Evolutionary conservation across 2,329 filamentous ascomycete species (phyloP), one percentile per base, ranked within the genome.

Genomic region (Aspergillus costaricaensis): DNA sequence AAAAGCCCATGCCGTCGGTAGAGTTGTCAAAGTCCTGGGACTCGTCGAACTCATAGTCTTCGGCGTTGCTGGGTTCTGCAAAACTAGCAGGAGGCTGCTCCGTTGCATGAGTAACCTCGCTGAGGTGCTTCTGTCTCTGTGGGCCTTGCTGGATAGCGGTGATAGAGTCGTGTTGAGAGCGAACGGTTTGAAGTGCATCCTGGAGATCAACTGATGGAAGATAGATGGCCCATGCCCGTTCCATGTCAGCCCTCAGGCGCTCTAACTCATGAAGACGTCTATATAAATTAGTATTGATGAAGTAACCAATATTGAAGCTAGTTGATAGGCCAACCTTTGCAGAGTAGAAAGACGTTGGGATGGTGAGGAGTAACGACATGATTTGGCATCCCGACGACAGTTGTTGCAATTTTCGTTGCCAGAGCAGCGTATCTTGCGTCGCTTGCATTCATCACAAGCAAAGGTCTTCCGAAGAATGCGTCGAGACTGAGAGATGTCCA

Each of bases 31-130:
- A 66, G 41, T 66, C 64, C 49, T 65, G 64, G 9, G 64, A 66
- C 32, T 66, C 64, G 43, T 66, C 64, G 19, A 66, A 66, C 57
- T 66, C 64, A 41, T 65, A 66, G 52, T 65, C 64, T 30, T 66
- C 64, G 3, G 64, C 64, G 23, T 66, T 66, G 51, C 61, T 66
- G 49, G 61, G 63, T 32, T 66, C 64, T 1, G 57, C 61, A 39
- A 65, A 58, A 49, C 53, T 52, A 44, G 55, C 57, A 5, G 64
- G 63, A 7, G 59, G 59, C 52, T 66, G 64, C 17, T 66, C 64
- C 10, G 61, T 66, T 7, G 63, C 60, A 53, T 65, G 64, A 4
- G 59, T 59, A 5, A 63, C 36, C 10, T 66, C 64, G 17, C 55
- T 56, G 36, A 43, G 54, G 21, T 61, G 50, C 17, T 64, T 65